Evolutionary conservation across 441 rosid species (phyloP).

Genomic region (Brassica balearica): DNA sequence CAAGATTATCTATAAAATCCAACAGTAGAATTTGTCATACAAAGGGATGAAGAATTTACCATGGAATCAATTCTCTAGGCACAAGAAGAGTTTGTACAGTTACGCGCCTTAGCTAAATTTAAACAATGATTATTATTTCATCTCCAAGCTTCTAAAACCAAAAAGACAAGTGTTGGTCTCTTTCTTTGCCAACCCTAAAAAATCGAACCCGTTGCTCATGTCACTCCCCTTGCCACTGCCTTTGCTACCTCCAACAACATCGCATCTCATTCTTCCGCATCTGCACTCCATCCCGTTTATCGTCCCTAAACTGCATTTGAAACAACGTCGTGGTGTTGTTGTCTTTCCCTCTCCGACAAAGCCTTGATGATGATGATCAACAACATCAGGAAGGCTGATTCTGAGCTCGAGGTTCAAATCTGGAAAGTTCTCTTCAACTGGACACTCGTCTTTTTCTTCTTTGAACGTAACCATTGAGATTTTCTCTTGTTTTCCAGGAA

Average conservation of each 20-base stretch:
- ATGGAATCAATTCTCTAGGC: conserved; percentile 30
- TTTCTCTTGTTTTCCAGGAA: conserved; percentile 32
- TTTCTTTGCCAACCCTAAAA: conserved; percentile 66
- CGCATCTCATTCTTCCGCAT: conserved; percentile 45
- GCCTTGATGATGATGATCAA: conserved; percentile 29
- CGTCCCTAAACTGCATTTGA: conserved; percentile 70
- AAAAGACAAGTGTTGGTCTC: conserved; percentile 49
- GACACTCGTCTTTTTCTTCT: conserved; percentile 48
- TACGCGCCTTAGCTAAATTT: conserved; percentile 15
- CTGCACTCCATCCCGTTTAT: conserved; percentile 70
- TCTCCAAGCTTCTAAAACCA: conserved; percentile 80
- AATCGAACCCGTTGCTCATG: conserved; percentile 59
- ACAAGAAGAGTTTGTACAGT: conserved; percentile 32
- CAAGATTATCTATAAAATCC: neutral
- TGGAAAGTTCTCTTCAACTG: conserved; percentile 60
- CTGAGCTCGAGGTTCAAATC: conserved; percentile 90
- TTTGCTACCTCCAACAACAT: conserved; percentile 37
- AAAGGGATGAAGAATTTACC: conserved; percentile 23
- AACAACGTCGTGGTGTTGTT: conserved; percentile 51
- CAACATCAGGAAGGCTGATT: conserved; percentile 78
- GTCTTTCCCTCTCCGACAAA: conserved; percentile 19
- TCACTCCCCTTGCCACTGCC: conserved; percentile 37
- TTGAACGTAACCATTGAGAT: conserved; percentile 48
- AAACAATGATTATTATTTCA: conserved; percentile 44
- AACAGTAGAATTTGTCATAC: conserved; percentile 15